Conservation (phyloP, 2,329 filamentous ascomycete genomes). For the Fonsecaea monophora region DNA sequence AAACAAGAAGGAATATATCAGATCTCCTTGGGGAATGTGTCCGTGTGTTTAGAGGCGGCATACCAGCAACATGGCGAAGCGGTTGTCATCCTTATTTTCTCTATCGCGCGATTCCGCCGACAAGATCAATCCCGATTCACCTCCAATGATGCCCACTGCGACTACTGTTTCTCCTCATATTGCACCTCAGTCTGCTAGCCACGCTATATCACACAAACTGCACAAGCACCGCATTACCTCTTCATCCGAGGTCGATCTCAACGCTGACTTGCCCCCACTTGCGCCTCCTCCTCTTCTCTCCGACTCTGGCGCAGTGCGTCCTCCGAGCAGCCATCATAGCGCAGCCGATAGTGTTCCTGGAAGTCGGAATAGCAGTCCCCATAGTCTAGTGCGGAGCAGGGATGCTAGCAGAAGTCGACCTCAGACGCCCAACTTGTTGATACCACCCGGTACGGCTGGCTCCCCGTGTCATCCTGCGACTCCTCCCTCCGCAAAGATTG, state of each 20-base stretch:
- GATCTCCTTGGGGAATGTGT: not conserved
- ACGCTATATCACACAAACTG: conserved; percentile 21
- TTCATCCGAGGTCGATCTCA: conserved; percentile 32
- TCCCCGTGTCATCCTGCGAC: conserved; percentile 32
- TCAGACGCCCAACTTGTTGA: conserved; percentile 36
- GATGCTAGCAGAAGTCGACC: conserved; percentile 39
- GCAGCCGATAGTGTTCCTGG: conserved; percentile 42
- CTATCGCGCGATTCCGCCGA: conserved; percentile 34
- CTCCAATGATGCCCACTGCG: not conserved
- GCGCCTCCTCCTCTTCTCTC: conserved; percentile 51
- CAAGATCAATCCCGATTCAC: not conserved
- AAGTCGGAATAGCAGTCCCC: conserved; percentile 43
- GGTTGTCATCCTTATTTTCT: conserved; percentile 38
- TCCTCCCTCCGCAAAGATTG: conserved; percentile 30
- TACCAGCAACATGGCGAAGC: conserved; percentile 24
- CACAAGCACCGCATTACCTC: conserved; percentile 33
- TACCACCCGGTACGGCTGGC: conserved; percentile 19
- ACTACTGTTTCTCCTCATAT: not conserved
- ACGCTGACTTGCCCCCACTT: conserved; percentile 38
- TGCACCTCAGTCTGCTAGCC: conserved; percentile 20
- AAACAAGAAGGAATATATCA: not conserved
- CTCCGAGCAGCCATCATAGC: conserved; percentile 46
- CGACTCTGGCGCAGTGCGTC: conserved; percentile 46
- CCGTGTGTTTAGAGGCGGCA: not conserved
- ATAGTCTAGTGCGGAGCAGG: conserved; percentile 28